phyloP scores from a whole-genome alignment of 805 yeast species.

The Ogataea saltuana region DNA sequence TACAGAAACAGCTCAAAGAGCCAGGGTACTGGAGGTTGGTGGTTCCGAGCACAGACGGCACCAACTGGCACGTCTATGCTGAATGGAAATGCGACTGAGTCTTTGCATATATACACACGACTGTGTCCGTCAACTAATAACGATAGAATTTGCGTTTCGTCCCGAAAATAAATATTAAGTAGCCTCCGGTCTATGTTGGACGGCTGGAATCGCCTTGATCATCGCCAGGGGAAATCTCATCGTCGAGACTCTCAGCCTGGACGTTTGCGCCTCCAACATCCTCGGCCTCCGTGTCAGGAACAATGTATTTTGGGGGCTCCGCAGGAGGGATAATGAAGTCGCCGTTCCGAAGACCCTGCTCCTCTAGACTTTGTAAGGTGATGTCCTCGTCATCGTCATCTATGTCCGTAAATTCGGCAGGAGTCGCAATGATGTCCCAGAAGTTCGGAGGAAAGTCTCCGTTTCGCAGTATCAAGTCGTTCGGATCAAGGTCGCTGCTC shows the following conservation, averaged over 20 bases:
- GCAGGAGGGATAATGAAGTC: conserved; percentile 22
- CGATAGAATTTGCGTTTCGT: neutral
- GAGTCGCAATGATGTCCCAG: conserved; percentile 40
- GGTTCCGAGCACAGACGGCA: conserved; percentile 73
- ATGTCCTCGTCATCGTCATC: conserved; percentile 32
- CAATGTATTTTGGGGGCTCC: conserved; percentile 20
- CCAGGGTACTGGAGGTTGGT: conserved; percentile 82
- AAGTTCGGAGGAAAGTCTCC: conserved; percentile 59
- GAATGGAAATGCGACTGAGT: conserved; percentile 72
- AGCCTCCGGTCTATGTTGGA: neutral
- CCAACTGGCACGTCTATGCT: conserved; percentile 85
- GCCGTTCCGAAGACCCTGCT: conserved; percentile 22
- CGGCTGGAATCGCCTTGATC: too few species aligned
- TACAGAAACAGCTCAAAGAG: conserved; percentile 64
- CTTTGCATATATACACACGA: neutral
- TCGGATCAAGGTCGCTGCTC: conserved; percentile 52
- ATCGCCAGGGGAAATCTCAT: too few species aligned
- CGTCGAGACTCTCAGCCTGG: too few species aligned
- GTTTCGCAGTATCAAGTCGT: conserved; percentile 38
- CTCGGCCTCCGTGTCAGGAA: too few species aligned
- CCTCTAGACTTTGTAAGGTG: conserved; percentile 30
- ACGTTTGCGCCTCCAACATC: too few species aligned
- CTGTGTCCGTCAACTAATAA: too few species aligned
- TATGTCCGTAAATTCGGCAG: conserved; percentile 37
- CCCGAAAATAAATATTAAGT: neutral